These are phyloP conservation scores for Auricularia sp. DNA, from an alignment of 768 basidiomycete genomes.

Conservation along the genomic window DNA sequence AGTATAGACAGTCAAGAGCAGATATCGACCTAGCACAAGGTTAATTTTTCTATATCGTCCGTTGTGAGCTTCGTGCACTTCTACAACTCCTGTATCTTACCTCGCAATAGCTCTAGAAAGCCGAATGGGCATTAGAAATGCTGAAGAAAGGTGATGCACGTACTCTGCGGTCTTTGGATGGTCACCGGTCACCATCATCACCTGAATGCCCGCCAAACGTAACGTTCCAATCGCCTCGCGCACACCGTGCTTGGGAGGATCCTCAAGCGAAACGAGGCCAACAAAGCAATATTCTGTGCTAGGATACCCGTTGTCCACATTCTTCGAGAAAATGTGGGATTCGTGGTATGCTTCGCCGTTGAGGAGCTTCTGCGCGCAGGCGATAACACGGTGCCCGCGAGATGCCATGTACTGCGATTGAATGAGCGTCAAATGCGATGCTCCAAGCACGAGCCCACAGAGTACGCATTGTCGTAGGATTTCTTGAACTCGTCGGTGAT, in stretches of 20 bases:
- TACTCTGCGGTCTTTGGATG: conserved; percentile 61
- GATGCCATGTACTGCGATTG: conserved; percentile 58
- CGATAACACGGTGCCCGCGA: conserved; percentile 65
- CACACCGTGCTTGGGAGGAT: conserved; percentile 63
- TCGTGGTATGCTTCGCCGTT: conserved; percentile 37
- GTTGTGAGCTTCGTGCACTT: too few species aligned
- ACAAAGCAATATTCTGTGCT: conserved; percentile 50
- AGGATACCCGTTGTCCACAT: conserved; percentile 34
- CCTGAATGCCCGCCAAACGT: conserved; percentile 61
- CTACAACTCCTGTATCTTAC: background rate
- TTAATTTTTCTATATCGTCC: conserved; percentile 44
- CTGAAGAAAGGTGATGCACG: background rate
- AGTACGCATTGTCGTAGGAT: conserved; percentile 51
- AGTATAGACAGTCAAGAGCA: too few species aligned
- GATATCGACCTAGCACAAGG: conserved; percentile 36
- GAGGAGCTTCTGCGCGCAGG: conserved; percentile 55
- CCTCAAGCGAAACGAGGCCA: conserved; percentile 57
- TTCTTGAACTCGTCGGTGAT: conserved; percentile 47
- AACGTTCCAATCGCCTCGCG: conserved; percentile 64
- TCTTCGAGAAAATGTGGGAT: conserved; percentile 44
- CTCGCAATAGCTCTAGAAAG: conserved; percentile 40
- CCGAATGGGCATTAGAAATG: background rate
- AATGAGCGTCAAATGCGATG: background rate
- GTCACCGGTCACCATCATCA: conserved; percentile 71
- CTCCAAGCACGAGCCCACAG: conserved; percentile 27